Conservation (phyloP, 2,329 filamentous ascomycete genomes). For the Aspergillus nomiae region DNA sequence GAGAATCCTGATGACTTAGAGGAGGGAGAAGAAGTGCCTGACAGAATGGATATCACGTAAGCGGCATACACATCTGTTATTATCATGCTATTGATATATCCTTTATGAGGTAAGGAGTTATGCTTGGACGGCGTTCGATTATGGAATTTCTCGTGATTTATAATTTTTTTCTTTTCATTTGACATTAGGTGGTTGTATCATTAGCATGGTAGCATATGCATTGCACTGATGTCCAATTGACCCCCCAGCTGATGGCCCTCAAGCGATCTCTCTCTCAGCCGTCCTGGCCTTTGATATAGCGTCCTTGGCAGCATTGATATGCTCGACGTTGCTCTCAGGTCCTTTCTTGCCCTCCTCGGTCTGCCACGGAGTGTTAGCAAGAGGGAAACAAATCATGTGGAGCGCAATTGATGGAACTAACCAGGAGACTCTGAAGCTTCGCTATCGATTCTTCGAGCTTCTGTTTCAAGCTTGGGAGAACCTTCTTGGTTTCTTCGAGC, state of each 20-base stretch:
- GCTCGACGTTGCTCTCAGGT: constrained; percentile 40
- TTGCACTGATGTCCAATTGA: not conserved
- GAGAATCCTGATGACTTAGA: constrained; percentile 48
- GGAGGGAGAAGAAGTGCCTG: constrained; percentile 54
- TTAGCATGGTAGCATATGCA: constrained; percentile 2
- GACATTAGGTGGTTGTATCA: not conserved
- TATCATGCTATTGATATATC: constrained; percentile 16
- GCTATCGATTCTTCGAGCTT: constrained; percentile 72
- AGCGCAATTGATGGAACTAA: constrained; percentile 48
- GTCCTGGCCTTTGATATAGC: constrained; percentile 43
- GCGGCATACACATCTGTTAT: not conserved
- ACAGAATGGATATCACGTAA: constrained; percentile 68
- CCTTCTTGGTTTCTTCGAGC: constrained; percentile 81
- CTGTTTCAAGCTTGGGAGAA: constrained; percentile 71
- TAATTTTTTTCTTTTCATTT: constrained; percentile 19
- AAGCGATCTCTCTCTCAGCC: constrained; percentile 42
- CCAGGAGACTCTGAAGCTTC: constrained; percentile 75
- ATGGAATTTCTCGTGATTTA: constrained; percentile 19
- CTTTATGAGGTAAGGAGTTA: constrained; percentile 32
- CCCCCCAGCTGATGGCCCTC: constrained; percentile 8
- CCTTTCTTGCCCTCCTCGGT: constrained; percentile 44
- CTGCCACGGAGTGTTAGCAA: constrained; percentile 20
- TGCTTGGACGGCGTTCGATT: constrained; percentile 25
- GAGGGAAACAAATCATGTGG: not conserved
- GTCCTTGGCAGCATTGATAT: constrained; percentile 45